phyloP scores from a whole-genome alignment of 129 eudicot genomes.

The Mikania micrantha region DNA sequence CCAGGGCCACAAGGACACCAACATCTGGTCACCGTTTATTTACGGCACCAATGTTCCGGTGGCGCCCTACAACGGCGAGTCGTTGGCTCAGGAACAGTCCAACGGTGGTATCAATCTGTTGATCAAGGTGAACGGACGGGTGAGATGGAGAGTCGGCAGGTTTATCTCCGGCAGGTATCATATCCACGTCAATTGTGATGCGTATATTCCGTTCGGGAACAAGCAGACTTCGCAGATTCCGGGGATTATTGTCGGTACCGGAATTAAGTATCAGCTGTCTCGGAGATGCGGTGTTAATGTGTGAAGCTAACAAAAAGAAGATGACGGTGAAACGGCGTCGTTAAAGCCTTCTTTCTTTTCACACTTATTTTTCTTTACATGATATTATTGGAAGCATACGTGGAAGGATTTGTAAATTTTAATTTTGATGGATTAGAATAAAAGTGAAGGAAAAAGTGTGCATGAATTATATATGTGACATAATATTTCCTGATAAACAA shows the following conservation, averaged over 20 bases:
- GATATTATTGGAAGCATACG: constrained; percentile 16
- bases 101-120: constrained; percentile 36
- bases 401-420: constrained; percentile 29
- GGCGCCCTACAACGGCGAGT: constrained; percentile 66
- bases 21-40: constrained; percentile 72
- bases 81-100: constrained; percentile 41
- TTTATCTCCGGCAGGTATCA: constrained; percentile 49
- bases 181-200: constrained; percentile 64
- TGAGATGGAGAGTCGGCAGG: constrained; percentile 70
- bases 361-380: not conserved
- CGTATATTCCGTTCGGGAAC: constrained; percentile 56
- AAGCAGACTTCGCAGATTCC: constrained; percentile 23
- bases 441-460: constrained; percentile 18
- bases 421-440: constrained; percentile 24
- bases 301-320: constrained; percentile 22
- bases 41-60: constrained; percentile 66
- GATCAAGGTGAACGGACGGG: constrained; percentile 66
- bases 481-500: not conserved
- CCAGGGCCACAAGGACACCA: constrained; percentile 58
- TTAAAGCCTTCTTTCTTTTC: not conserved
- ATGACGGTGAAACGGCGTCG: constrained; percentile 12
- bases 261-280: constrained; percentile 60
- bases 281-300: constrained; percentile 58
- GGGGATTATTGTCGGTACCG: constrained; percentile 38
- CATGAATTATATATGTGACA: constrained; percentile 15